Conservation (phyloP, 371 early-diverging fungal genomes). For the Circinella umbellata region DNA sequence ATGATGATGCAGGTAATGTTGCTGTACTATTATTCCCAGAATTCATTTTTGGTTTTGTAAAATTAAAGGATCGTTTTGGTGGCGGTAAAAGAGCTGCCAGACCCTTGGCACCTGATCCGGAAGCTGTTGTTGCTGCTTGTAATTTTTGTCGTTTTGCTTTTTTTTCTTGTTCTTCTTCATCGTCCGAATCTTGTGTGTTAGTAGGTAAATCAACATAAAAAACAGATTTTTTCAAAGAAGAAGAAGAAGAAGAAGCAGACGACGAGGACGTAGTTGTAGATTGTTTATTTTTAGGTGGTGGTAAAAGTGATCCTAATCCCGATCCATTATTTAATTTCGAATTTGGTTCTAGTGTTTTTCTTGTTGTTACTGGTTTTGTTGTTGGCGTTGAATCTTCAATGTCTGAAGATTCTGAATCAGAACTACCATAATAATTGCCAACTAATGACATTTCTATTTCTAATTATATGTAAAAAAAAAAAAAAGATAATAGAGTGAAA, state of each 20-base stretch:
- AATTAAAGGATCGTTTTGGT: constrained; percentile 27
- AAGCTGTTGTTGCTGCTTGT: constrained; percentile 10
- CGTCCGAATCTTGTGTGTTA: constrained; percentile 17
- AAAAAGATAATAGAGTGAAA: background rate
- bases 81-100: constrained; percentile 43
- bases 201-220: constrained; percentile 40
- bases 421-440: constrained; percentile 21
- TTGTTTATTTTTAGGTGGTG: constrained; percentile 26
- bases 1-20: background rate
- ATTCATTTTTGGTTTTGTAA: constrained; percentile 17
- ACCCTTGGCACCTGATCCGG: constrained; percentile 10
- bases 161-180: constrained; percentile 29
- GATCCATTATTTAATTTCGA: constrained; percentile 3
- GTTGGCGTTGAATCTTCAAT: constrained; percentile 1
- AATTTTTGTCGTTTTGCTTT: constrained; percentile 26
- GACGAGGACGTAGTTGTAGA: background rate
- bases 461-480: background rate
- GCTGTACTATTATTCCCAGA: background rate
- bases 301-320: constrained; percentile 17
- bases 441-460: constrained; percentile 22
- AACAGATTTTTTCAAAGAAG: constrained; percentile 17
- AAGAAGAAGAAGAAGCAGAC: background rate
- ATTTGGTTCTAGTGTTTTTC: background rate
- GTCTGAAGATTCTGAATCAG: constrained; percentile 27
- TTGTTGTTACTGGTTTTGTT: no score